Evolutionary conservation across 148 eudicot genomes (phyloP).

Genomic region (Talinum fruticosum): DNA sequence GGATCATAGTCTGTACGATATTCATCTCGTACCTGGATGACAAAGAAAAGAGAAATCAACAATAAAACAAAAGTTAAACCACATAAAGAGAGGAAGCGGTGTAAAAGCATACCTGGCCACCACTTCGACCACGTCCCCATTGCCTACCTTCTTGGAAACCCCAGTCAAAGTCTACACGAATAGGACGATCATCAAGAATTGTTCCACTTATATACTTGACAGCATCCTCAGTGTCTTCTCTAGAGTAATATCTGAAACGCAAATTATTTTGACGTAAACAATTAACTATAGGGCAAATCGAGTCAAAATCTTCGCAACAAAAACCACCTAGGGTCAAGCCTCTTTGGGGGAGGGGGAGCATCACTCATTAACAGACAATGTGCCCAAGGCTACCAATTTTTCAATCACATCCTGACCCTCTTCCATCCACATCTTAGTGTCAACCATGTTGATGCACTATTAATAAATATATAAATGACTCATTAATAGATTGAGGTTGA

Average conservation of each 20-base stretch:
- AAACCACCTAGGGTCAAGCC: neutral
- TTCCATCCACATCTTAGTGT: neutral
- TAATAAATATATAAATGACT: too few species aligned
- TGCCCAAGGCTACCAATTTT: neutral
- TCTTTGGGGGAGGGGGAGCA: too few species aligned
- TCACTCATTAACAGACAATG: neutral
- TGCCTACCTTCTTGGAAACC: slow-evolving; percentile 98
- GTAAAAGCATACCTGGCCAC: slow-evolving; percentile 71
- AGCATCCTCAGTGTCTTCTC: slow-evolving; percentile 90
- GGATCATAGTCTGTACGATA: slow-evolving; percentile 99
- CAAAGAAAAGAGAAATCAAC: slow-evolving; percentile 12
- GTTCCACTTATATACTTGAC: slow-evolving; percentile 94
- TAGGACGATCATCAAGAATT: slow-evolving; percentile 95
- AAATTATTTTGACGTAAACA: neutral
- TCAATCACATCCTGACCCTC: neutral
- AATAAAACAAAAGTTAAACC: neutral
- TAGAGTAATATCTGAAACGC: slow-evolving; percentile 67
- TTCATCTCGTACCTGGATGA: slow-evolving; percentile 87
- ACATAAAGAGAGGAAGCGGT: neutral
- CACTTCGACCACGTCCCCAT: slow-evolving; percentile 99
- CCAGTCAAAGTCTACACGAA: slow-evolving; percentile 99
- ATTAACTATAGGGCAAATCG: neutral
- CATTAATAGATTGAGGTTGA: too few species aligned
- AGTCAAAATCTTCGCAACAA: slow-evolving; percentile 9
- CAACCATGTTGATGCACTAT: neutral